Evolutionary conservation across 139 green algal species (phyloP).

Genomic region (Edaphochlamys debaryana): DNA sequence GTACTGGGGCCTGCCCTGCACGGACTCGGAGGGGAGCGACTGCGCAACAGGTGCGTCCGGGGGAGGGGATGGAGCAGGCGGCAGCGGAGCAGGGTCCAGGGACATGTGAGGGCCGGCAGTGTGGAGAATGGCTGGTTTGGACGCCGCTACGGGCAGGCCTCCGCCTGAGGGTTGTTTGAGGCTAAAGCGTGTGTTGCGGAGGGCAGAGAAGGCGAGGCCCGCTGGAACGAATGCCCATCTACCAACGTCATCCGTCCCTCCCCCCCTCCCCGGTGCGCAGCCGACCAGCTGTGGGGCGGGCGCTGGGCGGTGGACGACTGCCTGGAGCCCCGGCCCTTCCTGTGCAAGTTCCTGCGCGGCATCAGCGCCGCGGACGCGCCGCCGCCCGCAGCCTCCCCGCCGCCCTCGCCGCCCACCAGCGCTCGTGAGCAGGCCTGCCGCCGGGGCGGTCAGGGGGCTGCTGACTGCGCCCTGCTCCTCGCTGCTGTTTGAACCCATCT

Average conservation of each 20-base stretch:
- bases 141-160: no score
- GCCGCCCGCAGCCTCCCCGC: not conserved
- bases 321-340: conserved; percentile 28
- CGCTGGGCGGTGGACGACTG: conserved; percentile 18
- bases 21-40: conserved; percentile 29
- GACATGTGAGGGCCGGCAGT: no score
- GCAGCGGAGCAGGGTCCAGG: no score
- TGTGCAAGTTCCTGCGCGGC: conserved; percentile 27
- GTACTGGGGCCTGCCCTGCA: conserved; percentile 35
- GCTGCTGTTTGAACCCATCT: no score
- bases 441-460: no score
- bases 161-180: not conserved
- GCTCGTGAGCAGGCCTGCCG: not conserved
- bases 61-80: no score
- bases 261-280: not conserved
- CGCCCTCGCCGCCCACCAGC: not conserved
- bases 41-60: no score
- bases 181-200: not conserved
- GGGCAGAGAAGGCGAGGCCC: no score
- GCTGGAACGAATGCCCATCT: not conserved
- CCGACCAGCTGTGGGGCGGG: conserved; percentile 27
- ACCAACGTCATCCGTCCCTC: no score
- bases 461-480: no score
- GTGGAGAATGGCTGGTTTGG: no score
- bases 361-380: conserved; percentile 13